These are phyloP conservation scores for Dalbergia cochinchinensis DNA, from an alignment of 306 rosid genomes.

Conservation along the genomic window DNA sequence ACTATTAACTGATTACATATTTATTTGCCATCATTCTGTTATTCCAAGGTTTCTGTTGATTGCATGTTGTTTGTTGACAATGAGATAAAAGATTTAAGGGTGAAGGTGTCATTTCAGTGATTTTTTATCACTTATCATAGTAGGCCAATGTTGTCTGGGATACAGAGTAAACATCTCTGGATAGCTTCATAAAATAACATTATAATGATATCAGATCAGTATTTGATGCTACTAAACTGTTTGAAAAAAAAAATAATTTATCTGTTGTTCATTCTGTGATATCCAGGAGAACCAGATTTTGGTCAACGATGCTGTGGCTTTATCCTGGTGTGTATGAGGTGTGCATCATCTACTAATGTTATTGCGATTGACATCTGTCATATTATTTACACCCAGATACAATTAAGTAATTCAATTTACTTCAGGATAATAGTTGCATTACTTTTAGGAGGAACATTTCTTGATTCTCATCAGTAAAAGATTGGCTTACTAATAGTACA, in stretches of 20 bases:
- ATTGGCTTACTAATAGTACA: too few relatives aligned
- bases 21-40: conserved; percentile 16
- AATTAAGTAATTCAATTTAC: conserved; percentile 2
- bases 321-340: conserved; percentile 98
- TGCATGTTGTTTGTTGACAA: conserved; percentile 14
- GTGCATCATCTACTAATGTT: conserved; percentile 42
- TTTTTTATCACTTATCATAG: conserved; percentile 32
- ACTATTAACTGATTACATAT: conserved; percentile 16
- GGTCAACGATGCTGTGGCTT: conserved; percentile 89
- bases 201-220: conserved; percentile 15
- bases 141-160: conserved; percentile 36
- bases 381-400: conserved; percentile 12
- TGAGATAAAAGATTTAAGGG: conserved; percentile 36
- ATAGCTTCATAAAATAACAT: conserved; percentile 11
- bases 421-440: too few relatives aligned
- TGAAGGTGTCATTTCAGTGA: conserved; percentile 26
- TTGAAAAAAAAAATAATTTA: conserved; percentile 31
- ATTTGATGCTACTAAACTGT: conserved; percentile 12
- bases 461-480: too few relatives aligned
- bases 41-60: conserved; percentile 22
- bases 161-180: conserved; percentile 32
- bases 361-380: conserved; percentile 16
- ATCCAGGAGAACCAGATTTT: conserved; percentile 68
- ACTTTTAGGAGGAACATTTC: too few relatives aligned
- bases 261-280: conserved; percentile 44